Conservation (phyloP, 169 alveolate genomes). For the Blepharisma undulans region DNA sequence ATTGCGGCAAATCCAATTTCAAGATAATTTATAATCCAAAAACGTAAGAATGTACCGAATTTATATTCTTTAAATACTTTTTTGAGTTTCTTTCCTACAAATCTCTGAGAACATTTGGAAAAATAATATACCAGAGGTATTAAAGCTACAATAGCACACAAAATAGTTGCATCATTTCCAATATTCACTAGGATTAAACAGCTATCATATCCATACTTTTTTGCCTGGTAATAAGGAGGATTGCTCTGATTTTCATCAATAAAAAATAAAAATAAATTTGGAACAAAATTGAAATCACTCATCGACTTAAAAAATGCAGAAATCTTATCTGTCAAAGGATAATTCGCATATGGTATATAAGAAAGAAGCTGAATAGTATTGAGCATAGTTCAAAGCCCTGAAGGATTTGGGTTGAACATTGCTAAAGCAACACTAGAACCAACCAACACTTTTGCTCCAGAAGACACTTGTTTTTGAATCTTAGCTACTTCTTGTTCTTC, state of each 20-base stretch:
- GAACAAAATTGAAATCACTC: not conserved
- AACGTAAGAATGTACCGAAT: not conserved
- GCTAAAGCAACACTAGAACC: not conserved
- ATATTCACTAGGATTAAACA: not conserved
- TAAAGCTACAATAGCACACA: not conserved
- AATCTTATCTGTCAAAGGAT: not conserved
- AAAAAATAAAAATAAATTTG: not conserved
- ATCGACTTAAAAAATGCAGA: not conserved
- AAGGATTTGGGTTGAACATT: not conserved
- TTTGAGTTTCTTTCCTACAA: not conserved
- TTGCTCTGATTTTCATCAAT: not conserved
- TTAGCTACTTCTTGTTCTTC: not conserved
- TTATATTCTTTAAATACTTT: not conserved
- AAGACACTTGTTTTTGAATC: not conserved
- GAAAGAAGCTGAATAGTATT: conserved; percentile 3
- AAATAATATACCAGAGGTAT: not conserved
- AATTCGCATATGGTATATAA: not conserved
- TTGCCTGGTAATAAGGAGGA: not conserved
- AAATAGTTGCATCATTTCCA: not conserved
- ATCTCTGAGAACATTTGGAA: not conserved
- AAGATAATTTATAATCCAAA: not conserved
- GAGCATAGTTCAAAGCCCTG: conserved; percentile 1
- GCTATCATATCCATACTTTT: conserved; percentile 6
- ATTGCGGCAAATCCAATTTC: not conserved
- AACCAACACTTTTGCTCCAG: not conserved